Evolutionary conservation across 148 eudicot species (phyloP).

Genomic region (Fagopyrum homotropicum): DNA sequence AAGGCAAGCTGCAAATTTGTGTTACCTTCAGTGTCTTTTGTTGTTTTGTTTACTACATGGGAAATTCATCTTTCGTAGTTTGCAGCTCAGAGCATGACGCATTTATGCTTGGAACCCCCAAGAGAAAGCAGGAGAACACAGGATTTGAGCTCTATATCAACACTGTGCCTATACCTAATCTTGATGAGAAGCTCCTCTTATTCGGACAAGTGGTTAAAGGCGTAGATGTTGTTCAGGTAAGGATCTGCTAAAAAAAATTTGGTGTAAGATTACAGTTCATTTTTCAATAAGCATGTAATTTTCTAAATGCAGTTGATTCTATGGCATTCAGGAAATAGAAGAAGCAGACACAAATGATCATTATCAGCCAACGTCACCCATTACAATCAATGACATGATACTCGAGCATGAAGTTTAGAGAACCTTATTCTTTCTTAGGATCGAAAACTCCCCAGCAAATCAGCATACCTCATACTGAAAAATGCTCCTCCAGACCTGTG

Average conservation of each 20-base stretch:
- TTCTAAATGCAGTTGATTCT: neutral
- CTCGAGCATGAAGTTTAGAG: conserved; percentile 49
- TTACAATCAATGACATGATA: conserved; percentile 53
- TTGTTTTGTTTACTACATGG: neutral
- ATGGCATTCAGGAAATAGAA: conserved; percentile 70
- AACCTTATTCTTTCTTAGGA: too few species aligned
- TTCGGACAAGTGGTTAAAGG: conserved; percentile 87
- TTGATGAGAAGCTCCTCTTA: conserved; percentile 69
- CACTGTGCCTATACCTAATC: conserved; percentile 82
- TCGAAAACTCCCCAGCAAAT: too few species aligned
- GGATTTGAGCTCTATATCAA: conserved; percentile 77
- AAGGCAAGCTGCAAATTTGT: conserved; percentile 34
- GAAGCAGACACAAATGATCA: conserved; percentile 90
- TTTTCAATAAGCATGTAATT: too few species aligned
- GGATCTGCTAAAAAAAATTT: neutral
- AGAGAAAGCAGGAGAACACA: conserved; percentile 44
- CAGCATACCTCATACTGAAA: too few species aligned
- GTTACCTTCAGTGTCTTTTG: neutral
- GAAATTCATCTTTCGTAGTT: neutral
- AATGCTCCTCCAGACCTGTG: too few species aligned
- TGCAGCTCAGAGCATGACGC: conserved; percentile 91
- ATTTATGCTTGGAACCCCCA: conserved; percentile 91
- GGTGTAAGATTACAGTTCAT: too few species aligned
- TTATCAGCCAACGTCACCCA: conserved; percentile 69
- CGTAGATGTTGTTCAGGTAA: conserved; percentile 93